phyloP scores from a whole-genome alignment of 371 early-diverging fungal species.

The Globomyces sp. region DNA sequence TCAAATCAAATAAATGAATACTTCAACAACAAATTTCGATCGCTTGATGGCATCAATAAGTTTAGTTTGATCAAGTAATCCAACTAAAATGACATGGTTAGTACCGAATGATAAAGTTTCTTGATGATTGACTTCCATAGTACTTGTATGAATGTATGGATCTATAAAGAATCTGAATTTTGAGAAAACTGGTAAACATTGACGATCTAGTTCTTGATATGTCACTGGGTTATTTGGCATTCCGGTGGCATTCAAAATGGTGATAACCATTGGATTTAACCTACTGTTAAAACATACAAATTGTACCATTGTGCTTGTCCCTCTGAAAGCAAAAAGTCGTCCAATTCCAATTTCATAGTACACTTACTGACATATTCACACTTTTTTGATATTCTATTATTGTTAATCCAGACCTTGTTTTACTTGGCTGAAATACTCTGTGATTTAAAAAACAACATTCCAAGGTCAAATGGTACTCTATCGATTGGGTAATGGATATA shows the following conservation, averaged over 20 bases:
- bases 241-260: background rate
- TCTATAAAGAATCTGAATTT: constrained; percentile 7
- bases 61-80: background rate
- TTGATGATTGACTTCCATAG: background rate
- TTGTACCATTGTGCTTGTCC: constrained; percentile 1
- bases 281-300: background rate
- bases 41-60: background rate
- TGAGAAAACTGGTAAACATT: background rate
- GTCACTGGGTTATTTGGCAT: constrained; percentile 13
- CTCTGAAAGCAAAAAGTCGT: constrained; percentile 1
- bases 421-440: background rate
- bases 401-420: background rate
- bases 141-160: background rate
- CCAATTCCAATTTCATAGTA: background rate
- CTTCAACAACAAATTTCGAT: constrained; percentile 5
- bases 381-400: background rate
- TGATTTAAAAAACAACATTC: constrained; percentile 11
- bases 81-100: constrained; percentile 6
- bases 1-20: background rate
- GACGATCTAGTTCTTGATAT: background rate
- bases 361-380: background rate
- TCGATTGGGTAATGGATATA: constrained; percentile 6
- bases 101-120: background rate
- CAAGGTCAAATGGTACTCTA: background rate
- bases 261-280: constrained; percentile 14